These are phyloP conservation scores for Claviceps maximensis DNA, from an alignment of 2,329 filamentous ascomycete genomes.

Conservation along the genomic window DNA sequence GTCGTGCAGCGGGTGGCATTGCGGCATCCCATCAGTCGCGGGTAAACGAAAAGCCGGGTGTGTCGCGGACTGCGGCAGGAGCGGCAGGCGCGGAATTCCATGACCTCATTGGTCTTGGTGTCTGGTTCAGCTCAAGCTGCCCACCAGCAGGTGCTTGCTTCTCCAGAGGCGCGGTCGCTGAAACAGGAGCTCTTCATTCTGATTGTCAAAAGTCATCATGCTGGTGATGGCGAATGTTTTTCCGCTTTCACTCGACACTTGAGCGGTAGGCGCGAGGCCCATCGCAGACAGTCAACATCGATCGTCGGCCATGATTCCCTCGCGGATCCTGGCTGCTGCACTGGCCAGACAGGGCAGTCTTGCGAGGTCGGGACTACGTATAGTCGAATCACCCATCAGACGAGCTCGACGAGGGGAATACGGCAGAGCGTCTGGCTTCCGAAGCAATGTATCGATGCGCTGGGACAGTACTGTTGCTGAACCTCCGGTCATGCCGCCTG, in stretches of 20 bases:
- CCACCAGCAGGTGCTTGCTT: background rate
- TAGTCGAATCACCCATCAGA: background rate
- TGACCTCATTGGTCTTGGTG: constrained; percentile 10
- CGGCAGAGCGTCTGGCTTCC: background rate
- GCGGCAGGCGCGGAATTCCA: background rate
- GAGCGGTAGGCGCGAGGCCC: background rate
- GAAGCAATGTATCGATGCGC: background rate
- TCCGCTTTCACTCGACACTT: too few species aligned
- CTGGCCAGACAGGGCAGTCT: constrained; percentile 9
- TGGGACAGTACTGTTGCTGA: constrained; percentile 14
- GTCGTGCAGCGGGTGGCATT: background rate
- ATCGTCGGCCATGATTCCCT: constrained; percentile 15
- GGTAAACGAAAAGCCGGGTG: constrained; percentile 1
- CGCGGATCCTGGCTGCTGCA: constrained; percentile 13
- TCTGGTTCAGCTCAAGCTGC: background rate
- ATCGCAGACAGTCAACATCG: background rate
- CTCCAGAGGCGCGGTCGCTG: background rate
- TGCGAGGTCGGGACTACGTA: background rate
- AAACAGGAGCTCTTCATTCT: background rate
- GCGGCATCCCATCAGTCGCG: background rate
- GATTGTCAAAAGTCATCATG: background rate
- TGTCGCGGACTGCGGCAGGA: background rate
- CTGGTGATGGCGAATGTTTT: background rate
- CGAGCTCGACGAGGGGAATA: background rate
- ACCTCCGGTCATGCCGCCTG: constrained; percentile 1